phyloP scores from a whole-genome alignment of 768 basidiomycete genomes.

The Leccinum pellstonianum region DNA sequence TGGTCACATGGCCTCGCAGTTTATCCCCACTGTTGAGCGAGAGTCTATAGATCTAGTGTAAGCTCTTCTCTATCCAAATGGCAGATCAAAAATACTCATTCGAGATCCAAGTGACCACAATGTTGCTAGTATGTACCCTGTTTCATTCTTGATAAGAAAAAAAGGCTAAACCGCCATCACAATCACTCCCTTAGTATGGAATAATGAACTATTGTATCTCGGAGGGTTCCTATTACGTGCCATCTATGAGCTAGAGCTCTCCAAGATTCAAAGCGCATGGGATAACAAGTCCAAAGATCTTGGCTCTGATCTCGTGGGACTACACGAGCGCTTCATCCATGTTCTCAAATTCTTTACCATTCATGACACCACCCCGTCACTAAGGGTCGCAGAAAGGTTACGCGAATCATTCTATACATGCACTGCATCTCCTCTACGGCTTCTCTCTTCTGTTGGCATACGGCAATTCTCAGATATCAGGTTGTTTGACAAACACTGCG shows the following conservation, averaged over 20 bases:
- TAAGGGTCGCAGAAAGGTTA: constrained; percentile 64
- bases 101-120: not conserved
- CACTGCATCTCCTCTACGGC: constrained; percentile 18
- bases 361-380: constrained; percentile 56
- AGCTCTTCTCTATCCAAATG: not conserved
- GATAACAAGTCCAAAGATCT: not conserved
- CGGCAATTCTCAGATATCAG: constrained; percentile 55
- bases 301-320: not conserved
- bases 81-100: not conserved
- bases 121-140: not conserved
- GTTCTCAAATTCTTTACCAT: constrained; percentile 14
- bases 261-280: not conserved
- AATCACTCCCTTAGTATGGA: not conserved
- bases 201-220: not conserved
- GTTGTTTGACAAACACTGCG: not conserved
- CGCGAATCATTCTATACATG: constrained; percentile 78
- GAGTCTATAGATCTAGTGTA: not conserved
- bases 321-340: not conserved
- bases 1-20: not conserved
- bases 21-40: not conserved
- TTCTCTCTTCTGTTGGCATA: constrained; percentile 39
- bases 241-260: not conserved
- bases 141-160: not conserved
- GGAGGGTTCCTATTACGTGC: not conserved
- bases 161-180: not conserved